Base-by-base conservation (phyloP, 2,329 filamentous ascomycete genomes). In the Ilyonectria destructans region DNA sequence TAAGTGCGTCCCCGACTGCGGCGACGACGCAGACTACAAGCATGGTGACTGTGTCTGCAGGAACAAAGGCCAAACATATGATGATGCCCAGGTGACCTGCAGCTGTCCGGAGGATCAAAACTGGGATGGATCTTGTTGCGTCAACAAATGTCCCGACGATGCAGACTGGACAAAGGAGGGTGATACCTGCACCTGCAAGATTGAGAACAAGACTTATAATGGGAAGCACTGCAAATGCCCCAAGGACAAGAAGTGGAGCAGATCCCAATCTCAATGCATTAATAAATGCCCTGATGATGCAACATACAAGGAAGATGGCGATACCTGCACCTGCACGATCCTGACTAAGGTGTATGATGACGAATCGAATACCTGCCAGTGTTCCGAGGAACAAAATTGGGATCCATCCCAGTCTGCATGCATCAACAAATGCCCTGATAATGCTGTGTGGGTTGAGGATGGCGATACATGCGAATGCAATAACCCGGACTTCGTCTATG, bases 111-210 rank as follows among this genome's bases (percentile, higher is more conserved):
- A 26, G 26, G 26, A 26, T 26, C 26, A 26, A 26, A 26, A 26
- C 4, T 26, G 6, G 6, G 6, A 58, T 13, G 37, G 23, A 26
- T 13, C 26, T 13, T 19, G 13, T 26, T 37, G 37, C 29, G 17
- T 19, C 40, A 12, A 17, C 9, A 6, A 21, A 6, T 58, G 56
- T n/a, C 43, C 56, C 17, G 7, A 17, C 2, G 23, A 29, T 8
- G 23, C 56, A 12, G 15, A 26, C 3, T 58, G 40, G 13, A 31
- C n/a, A 6, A 13, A 57, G 21, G 9, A 43, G 3, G 35, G 45
- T 12, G 35, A n/a, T 15, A 45, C 19, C 21, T 57, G 54, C 35
- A 31, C 45, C 10, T 57, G 54, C 21, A n/a, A 57, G 21, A 57
- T 4, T 26, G 26, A 26, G 26, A 57, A 15, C 17, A 3, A 6